These are phyloP conservation scores for Crepidotus sp. DNA, from an alignment of 1,284 basidiomycete genomes.

Conservation along the genomic window DNA sequence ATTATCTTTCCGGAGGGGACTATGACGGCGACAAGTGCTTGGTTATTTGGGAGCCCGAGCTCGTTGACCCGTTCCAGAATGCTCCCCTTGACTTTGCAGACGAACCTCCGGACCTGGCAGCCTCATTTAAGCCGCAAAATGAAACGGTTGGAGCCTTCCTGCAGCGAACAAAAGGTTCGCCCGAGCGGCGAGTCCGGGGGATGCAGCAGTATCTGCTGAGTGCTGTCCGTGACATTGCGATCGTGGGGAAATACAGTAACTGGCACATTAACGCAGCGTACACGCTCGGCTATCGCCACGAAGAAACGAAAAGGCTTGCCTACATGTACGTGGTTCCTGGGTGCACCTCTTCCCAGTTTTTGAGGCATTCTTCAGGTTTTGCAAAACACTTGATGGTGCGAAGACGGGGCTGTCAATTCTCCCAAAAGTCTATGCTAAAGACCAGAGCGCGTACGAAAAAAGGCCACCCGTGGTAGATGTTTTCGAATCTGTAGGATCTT, in stretches of 20 bases:
- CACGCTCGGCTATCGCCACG: constrained; percentile 37
- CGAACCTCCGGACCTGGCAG: constrained; percentile 33
- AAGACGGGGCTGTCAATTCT: constrained; percentile 50
- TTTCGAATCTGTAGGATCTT: neutral
- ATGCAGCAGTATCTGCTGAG: constrained; percentile 43
- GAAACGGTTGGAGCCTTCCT: constrained; percentile 37
- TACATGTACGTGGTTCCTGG: constrained; percentile 40
- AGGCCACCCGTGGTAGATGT: constrained; percentile 20
- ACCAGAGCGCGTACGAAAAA: constrained; percentile 24
- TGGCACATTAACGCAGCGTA: constrained; percentile 51
- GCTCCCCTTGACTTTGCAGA: constrained; percentile 38
- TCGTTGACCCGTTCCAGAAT: constrained; percentile 44
- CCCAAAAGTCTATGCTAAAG: constrained; percentile 24
- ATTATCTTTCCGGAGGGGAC: constrained; percentile 44
- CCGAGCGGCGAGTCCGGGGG: constrained; percentile 24
- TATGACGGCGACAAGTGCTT: constrained; percentile 43
- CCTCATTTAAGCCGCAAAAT: constrained; percentile 34
- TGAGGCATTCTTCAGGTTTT: constrained; percentile 37
- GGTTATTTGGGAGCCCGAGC: constrained; percentile 23
- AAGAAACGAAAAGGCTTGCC: constrained; percentile 43
- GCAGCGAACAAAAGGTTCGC: constrained; percentile 18
- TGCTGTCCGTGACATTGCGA: constrained; percentile 33
- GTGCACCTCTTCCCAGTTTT: neutral
- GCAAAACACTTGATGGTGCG: constrained; percentile 46
- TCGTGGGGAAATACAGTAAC: constrained; percentile 49